Percentiles rank a stretch among this genome's conserved stretches.
phyloP scores from a whole-genome alignment of 148 eudicot genomes.

The Rhododendron ferrugineum region DNA sequence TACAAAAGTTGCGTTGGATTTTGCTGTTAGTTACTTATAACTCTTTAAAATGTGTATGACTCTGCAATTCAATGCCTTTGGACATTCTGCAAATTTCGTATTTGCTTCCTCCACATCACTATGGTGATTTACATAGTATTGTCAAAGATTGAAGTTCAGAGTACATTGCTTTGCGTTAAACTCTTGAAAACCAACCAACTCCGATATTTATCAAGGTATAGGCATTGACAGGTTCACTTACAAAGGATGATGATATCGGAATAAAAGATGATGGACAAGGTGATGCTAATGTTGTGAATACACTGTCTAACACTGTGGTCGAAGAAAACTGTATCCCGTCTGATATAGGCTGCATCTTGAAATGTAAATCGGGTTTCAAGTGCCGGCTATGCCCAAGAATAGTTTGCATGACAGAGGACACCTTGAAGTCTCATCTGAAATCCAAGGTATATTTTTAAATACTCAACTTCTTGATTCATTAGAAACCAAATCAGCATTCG shows the following conservation, averaged over 20 bases:
- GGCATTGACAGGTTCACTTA: slow-evolving; percentile 33
- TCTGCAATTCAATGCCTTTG: not conserved
- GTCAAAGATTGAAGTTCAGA: not conserved
- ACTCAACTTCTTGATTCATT: not conserved
- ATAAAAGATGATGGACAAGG: slow-evolving; percentile 24
- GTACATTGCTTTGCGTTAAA: not conserved
- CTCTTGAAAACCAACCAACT: not conserved
- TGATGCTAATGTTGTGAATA: slow-evolving; percentile 11
- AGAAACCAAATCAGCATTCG: not conserved
- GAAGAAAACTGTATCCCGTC: slow-evolving; percentile 25
- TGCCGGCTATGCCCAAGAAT: slow-evolving; percentile 90
- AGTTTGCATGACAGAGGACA: slow-evolving; percentile 72
- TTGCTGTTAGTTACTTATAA: not conserved
- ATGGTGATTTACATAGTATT: not conserved
- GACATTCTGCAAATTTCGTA: not conserved
- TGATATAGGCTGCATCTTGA: slow-evolving; percentile 48
- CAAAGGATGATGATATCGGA: slow-evolving; percentile 36
- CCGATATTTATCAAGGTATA: not conserved
- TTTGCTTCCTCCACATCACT: not conserved
- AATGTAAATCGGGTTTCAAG: slow-evolving; percentile 72
- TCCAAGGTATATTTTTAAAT: slow-evolving; percentile 49
- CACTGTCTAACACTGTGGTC: slow-evolving; percentile 6
- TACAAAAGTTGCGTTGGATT: not conserved
- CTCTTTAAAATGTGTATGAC: not conserved
- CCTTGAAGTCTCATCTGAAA: slow-evolving; percentile 57